phyloP scores from a whole-genome alignment of 192 early-diverging fungal species.

The Umbelopsis sp. region DNA sequence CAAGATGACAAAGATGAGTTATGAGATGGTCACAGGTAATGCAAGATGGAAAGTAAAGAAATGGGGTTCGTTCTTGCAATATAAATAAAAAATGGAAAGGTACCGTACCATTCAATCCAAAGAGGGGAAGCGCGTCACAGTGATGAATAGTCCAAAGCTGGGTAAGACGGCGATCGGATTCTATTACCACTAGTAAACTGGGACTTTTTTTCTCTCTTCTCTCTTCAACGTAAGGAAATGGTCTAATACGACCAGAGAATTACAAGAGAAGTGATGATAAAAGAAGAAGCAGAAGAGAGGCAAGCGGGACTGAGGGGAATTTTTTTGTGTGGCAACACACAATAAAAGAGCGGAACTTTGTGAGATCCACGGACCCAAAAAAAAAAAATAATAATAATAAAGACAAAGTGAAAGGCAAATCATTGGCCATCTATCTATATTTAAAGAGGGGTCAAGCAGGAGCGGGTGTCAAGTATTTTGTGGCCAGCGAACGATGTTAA shows the following conservation, averaged over 20 bases:
- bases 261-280: neutral
- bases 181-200: neutral
- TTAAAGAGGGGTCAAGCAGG: neutral
- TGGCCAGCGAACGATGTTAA: too few relatives aligned
- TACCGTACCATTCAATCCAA: constrained; percentile 16
- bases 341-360: constrained; percentile 1
- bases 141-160: neutral
- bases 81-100: neutral
- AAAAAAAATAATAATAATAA: neutral
- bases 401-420: neutral
- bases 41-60: neutral
- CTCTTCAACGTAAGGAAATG: too few relatives aligned
- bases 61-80: neutral
- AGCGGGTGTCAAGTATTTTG: constrained; percentile 15
- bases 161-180: neutral
- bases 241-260: too few relatives aligned
- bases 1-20: neutral
- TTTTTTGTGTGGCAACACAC: neutral
- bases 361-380: neutral
- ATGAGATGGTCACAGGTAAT: neutral
- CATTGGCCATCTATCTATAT: constrained; percentile 4
- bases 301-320: neutral
- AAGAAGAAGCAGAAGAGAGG: neutral
- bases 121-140: constrained; percentile 16
- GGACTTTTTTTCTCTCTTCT: too few relatives aligned